A percentile compares a stretch with the other conserved stretches of the same genome.
Conservation (phyloP, 352 stramenopile genomes). For the Phytophthora hibernalis region DNA sequence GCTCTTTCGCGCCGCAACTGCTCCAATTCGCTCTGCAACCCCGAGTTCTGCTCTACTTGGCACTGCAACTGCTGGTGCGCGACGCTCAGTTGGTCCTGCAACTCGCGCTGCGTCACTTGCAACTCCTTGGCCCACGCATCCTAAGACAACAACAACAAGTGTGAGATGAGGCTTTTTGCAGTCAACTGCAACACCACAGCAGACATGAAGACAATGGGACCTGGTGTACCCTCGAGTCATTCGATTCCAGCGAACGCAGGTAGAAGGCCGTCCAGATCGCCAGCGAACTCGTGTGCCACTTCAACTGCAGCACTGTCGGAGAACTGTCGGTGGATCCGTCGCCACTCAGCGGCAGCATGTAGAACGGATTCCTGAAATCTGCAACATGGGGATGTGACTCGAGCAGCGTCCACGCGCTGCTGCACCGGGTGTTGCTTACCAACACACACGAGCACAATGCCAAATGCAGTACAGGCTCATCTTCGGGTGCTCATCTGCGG, state of each 20-base stretch:
- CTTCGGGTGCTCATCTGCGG: no score
- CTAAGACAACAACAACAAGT: conserved; percentile 39
- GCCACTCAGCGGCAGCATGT: conserved; percentile 57
- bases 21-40: conserved; percentile 74
- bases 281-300: conserved; percentile 87
- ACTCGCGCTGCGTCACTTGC: conserved; percentile 78
- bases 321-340: conserved; percentile 57
- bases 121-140: conserved; percentile 87
- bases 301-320: conserved; percentile 79
- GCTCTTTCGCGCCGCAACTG: conserved; percentile 70
- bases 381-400: conserved; percentile 41
- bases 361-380: conserved; percentile 85
- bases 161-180: conserved; percentile 11
- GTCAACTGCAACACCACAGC: not conserved
- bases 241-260: conserved; percentile 83
- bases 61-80: conserved; percentile 74
- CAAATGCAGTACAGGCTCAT: no score
- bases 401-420: conserved; percentile 75
- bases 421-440: conserved; percentile 64
- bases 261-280: conserved; percentile 88
- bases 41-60: conserved; percentile 78
- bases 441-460: no score
- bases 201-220: conserved; percentile 49
- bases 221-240: conserved; percentile 80
- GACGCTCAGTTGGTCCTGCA: conserved; percentile 71